A percentile compares a stretch with the other conserved stretches of the same genome.
phyloP scores from a whole-genome alignment of 1,284 basidiomycete genomes.

The Ganoderma lucidum region DNA sequence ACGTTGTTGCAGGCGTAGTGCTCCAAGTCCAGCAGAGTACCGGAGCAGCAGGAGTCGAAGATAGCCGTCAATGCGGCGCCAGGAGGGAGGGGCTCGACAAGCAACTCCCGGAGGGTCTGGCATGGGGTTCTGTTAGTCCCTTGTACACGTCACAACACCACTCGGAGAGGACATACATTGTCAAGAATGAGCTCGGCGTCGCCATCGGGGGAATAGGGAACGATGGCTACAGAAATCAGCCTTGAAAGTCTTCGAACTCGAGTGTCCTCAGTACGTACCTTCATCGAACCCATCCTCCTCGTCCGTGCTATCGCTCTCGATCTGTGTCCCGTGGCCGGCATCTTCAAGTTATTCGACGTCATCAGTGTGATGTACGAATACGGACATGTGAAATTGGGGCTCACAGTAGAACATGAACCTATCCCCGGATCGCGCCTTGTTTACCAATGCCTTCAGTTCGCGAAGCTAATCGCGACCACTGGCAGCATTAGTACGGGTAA shows the following conservation, averaged over 20 bases:
- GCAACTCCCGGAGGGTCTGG: conserved; percentile 40
- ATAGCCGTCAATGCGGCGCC: conserved; percentile 52
- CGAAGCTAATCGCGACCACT: conserved; percentile 35
- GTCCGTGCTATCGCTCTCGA: conserved; percentile 6
- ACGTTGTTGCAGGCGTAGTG: conserved; percentile 54
- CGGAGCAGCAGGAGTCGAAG: conserved; percentile 57
- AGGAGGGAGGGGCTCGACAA: conserved; percentile 49
- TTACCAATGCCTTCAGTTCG: conserved; percentile 43
- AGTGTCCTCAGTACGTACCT: conserved; percentile 40
- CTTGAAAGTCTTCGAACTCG: background rate
- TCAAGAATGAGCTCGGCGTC: conserved; percentile 38
- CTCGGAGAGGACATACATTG: conserved; percentile 40
- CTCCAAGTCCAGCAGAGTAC: conserved; percentile 52
- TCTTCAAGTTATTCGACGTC: conserved; percentile 2
- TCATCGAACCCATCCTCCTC: conserved; percentile 40
- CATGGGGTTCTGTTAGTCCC: conserved; percentile 36
- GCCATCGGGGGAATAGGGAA: conserved; percentile 18
- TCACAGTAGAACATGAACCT: conserved; percentile 50
- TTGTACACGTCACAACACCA: background rate
- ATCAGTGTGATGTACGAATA: background rate
- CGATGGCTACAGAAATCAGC: conserved; percentile 1
- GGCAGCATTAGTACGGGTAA: background rate
- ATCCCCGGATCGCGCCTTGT: conserved; percentile 42
- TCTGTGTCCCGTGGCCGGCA: conserved; percentile 21
- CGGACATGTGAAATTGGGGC: conserved; percentile 2